Evolutionary conservation across 257 asterid genomes (phyloP).

Genomic region (Solanum rostratum): DNA sequence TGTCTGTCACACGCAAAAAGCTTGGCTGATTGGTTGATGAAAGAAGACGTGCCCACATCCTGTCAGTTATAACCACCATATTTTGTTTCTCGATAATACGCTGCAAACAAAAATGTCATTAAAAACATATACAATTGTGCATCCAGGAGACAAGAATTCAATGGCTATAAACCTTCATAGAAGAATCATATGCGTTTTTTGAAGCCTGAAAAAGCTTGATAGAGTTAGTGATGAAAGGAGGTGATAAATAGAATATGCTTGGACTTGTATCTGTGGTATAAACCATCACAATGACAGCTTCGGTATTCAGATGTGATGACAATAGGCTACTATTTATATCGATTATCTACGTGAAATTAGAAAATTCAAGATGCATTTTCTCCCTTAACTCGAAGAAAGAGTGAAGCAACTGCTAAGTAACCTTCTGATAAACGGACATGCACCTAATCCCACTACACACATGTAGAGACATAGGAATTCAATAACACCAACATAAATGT

Average conservation of each 20-base stretch:
- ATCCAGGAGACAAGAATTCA: background rate
- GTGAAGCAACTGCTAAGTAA: background rate
- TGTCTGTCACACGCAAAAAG: slow-evolving; percentile 29
- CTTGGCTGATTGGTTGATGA: slow-evolving; percentile 69
- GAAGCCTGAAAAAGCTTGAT: background rate
- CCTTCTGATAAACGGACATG: background rate
- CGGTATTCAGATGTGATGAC: background rate
- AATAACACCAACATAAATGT: background rate
- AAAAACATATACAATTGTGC: background rate
- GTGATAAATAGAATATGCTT: background rate
- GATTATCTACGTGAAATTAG: background rate
- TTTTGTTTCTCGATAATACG: slow-evolving; percentile 49
- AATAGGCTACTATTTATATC: background rate
- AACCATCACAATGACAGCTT: background rate
- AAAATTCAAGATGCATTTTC: background rate
- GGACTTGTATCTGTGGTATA: background rate
- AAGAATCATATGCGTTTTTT: background rate
- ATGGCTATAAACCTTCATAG: background rate
- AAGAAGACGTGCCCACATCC: slow-evolving; percentile 79
- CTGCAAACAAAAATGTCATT: slow-evolving; percentile 17
- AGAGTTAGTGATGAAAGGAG: background rate
- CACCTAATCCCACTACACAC: background rate
- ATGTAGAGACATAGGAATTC: background rate
- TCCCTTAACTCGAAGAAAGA: background rate
- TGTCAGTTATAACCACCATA: slow-evolving; percentile 57